Percentiles rank a stretch among this genome's conserved stretches.
phyloP scores from a whole-genome alignment of 352 stramenopile genomes.

The Achlya hypogyna region DNA sequence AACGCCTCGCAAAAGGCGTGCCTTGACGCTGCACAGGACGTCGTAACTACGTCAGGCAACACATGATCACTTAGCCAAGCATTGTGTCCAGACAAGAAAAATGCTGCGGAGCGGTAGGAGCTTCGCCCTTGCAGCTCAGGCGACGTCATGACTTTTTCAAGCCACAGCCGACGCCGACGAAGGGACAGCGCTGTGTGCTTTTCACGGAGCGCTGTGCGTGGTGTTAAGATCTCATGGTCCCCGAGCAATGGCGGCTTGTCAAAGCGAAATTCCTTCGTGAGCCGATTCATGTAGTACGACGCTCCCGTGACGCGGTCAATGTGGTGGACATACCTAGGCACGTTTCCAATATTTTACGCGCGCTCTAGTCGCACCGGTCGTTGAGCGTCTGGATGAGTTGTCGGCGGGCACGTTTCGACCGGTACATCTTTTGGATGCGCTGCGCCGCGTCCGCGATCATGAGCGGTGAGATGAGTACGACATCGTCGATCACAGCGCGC shows the following conservation, averaged over 20 bases:
- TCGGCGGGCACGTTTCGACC: constrained; percentile 32
- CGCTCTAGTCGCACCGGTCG: constrained; percentile 26
- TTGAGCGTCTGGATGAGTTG: constrained; percentile 29
- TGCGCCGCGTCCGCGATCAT: constrained; percentile 42
- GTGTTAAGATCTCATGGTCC: constrained; percentile 11
- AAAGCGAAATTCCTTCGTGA: constrained; percentile 30
- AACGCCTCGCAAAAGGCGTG: constrained; percentile 36
- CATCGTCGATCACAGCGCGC: constrained; percentile 31
- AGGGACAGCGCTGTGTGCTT: not conserved
- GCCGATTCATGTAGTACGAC: constrained; percentile 53
- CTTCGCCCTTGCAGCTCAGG: not conserved
- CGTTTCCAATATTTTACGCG: not conserved
- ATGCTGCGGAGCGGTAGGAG: constrained; percentile 9
- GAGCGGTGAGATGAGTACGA: constrained; percentile 26
- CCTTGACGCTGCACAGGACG: constrained; percentile 32
- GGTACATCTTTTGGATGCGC: constrained; percentile 43
- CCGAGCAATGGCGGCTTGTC: constrained; percentile 13
- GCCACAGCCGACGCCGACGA: not conserved
- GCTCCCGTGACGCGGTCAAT: constrained; percentile 36
- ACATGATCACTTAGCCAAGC: not conserved
- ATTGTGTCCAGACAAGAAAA: constrained; percentile 17
- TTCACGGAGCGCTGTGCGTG: not conserved
- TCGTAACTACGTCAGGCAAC: constrained; percentile 22
- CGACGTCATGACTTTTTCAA: not conserved
- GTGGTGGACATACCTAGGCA: constrained; percentile 19